Evolutionary conservation across 2,329 filamentous ascomycete genomes (phyloP).

Genomic region (Xylaria sp.): DNA sequence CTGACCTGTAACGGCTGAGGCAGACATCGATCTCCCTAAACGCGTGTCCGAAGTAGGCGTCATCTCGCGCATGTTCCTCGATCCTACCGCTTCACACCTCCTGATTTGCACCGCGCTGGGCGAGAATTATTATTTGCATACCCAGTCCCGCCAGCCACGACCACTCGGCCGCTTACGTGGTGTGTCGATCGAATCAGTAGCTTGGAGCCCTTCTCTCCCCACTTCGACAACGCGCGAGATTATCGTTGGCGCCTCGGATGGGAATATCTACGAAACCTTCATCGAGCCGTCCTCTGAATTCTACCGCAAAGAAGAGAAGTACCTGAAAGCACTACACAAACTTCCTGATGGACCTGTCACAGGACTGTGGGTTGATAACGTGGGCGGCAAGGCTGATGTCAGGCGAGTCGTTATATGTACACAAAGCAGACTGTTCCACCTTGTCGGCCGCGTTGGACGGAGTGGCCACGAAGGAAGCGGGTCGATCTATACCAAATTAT

Average conservation of each 20-base stretch:
- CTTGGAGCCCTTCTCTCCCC: slow-evolving; percentile 92
- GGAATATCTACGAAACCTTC: slow-evolving; percentile 92
- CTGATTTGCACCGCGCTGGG: slow-evolving; percentile 88
- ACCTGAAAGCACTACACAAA: slow-evolving; percentile 82
- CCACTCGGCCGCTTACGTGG: slow-evolving; percentile 81
- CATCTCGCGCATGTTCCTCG: slow-evolving; percentile 95
- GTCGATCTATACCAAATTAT: slow-evolving; percentile 85
- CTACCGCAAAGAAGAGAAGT: slow-evolving; percentile 93
- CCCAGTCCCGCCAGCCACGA: slow-evolving; percentile 87
- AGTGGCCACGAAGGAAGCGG: slow-evolving; percentile 77
- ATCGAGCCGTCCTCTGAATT: slow-evolving; percentile 95
- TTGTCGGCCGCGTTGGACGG: slow-evolving; percentile 76
- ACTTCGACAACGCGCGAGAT: slow-evolving; percentile 96
- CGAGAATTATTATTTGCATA: slow-evolving; percentile 98
- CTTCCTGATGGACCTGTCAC: slow-evolving; percentile 82
- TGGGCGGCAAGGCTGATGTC: slow-evolving; percentile 71
- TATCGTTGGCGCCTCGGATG: slow-evolving; percentile 87
- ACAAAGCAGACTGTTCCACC: slow-evolving; percentile 77
- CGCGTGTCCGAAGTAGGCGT: slow-evolving; percentile 88
- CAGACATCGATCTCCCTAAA: slow-evolving; percentile 96
- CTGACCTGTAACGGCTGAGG: slow-evolving; percentile 21
- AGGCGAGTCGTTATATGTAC: slow-evolving; percentile 82
- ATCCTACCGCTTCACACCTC: slow-evolving; percentile 93
- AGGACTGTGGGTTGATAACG: slow-evolving; percentile 81
- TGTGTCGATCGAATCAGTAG: slow-evolving; percentile 84